phyloP scores from a whole-genome alignment of 352 stramenopile species.

The Phytophthora citrophthora region DNA sequence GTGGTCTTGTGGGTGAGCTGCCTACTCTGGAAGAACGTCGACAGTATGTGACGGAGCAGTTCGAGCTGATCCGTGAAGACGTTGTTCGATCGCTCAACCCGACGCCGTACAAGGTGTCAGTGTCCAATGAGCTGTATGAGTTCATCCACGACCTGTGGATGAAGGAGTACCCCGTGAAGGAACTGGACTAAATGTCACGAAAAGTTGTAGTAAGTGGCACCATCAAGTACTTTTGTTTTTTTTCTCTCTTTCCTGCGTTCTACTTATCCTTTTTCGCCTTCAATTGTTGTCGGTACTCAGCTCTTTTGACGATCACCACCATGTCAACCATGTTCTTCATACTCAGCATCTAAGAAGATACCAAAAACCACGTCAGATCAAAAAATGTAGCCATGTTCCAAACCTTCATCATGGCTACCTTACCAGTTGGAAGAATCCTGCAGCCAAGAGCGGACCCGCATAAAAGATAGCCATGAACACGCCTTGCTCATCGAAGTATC shows the following conservation, averaged over 20 bases:
- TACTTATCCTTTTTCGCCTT: conserved; percentile 60
- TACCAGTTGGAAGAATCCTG: conserved; percentile 83
- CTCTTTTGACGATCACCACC: conserved; percentile 80
- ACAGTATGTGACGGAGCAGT: conserved; percentile 91
- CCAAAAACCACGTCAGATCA: conserved; percentile 5
- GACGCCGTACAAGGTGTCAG: conserved; percentile 95
- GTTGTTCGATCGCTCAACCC: conserved; percentile 96
- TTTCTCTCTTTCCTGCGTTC: neutral
- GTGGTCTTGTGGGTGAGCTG: conserved; percentile 66
- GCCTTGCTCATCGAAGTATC: conserved; percentile 83
- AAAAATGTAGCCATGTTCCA: conserved; percentile 2
- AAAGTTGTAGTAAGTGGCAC: conserved; percentile 32
- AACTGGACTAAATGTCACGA: conserved; percentile 65
- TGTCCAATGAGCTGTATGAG: conserved; percentile 86
- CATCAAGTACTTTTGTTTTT: conserved; percentile 36
- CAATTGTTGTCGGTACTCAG: conserved; percentile 63
- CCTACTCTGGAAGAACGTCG: conserved; percentile 82
- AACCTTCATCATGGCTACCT: neutral
- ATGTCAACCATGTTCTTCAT: conserved; percentile 85
- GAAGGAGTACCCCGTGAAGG: conserved; percentile 87
- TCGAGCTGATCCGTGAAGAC: conserved; percentile 94
- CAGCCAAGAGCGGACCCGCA: conserved; percentile 70
- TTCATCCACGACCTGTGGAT: conserved; percentile 98
- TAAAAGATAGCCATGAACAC: conserved; percentile 90
- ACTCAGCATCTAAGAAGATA: conserved; percentile 59